Percentiles rank a stretch among this genome's conserved stretches.
phyloP scores from a whole-genome alignment of 2,329 filamentous ascomycete genomes.

The Leptoxyphium fumago region DNA sequence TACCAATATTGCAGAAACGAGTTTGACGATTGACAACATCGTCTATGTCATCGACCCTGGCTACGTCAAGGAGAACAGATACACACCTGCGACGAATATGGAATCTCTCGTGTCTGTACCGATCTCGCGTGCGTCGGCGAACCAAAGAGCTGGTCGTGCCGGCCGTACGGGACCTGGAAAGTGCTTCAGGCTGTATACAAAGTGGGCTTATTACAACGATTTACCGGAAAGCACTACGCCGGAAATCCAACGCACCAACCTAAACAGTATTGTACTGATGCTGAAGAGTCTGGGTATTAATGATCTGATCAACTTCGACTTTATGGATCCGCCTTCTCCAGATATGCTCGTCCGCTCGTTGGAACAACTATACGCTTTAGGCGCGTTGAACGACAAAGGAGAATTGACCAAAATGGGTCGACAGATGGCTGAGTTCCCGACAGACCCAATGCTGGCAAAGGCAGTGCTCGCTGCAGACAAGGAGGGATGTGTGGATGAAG shows the following conservation, averaged over 20 bases:
- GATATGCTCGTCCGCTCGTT: slow-evolving; percentile 79
- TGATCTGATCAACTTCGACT: slow-evolving; percentile 85
- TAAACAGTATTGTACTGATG: slow-evolving; percentile 70
- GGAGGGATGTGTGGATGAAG: slow-evolving; percentile 84
- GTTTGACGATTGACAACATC: slow-evolving; percentile 88
- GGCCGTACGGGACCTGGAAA: slow-evolving; percentile 86
- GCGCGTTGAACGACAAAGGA: slow-evolving; percentile 75
- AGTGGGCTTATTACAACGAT: slow-evolving; percentile 77
- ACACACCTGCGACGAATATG: slow-evolving; percentile 84
- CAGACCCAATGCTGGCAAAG: slow-evolving; percentile 82
- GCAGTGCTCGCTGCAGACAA: slow-evolving; percentile 77
- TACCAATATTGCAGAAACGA: slow-evolving; percentile 95
- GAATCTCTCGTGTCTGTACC: slow-evolving; percentile 82
- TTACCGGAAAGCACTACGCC: slow-evolving; percentile 84
- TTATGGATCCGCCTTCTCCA: slow-evolving; percentile 83
- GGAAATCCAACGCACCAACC: slow-evolving; percentile 81
- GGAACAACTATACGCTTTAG: slow-evolving; percentile 81
- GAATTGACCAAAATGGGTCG: slow-evolving; percentile 81
- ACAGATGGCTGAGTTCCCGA: slow-evolving; percentile 91
- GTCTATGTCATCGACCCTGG: slow-evolving; percentile 93
- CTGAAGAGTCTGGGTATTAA: slow-evolving; percentile 86
- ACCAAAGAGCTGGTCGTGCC: slow-evolving; percentile 83
- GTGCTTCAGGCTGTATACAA: slow-evolving; percentile 86
- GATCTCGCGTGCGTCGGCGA: slow-evolving; percentile 79
- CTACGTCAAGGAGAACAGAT: slow-evolving; percentile 89